Evolutionary conservation across 345 rosid genomes (phyloP), one percentile per base, ranked within the genome.

Genomic region (Lumnitzera littorea): DNA sequence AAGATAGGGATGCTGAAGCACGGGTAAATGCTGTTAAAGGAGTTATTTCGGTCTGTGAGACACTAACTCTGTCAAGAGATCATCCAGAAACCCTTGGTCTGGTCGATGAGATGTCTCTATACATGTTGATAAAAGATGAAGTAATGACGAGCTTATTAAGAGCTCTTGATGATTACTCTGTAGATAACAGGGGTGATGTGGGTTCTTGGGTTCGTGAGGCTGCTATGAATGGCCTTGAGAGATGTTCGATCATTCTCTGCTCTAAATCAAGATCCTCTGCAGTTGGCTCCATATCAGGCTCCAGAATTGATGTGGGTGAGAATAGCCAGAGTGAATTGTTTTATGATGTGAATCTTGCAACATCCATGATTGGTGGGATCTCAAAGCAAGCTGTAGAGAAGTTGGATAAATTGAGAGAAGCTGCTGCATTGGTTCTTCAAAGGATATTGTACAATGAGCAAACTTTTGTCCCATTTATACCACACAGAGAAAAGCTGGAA

Each of bases 191-290:
- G 72, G 97, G 99, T 57, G 99, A 94, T 84, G 96, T 90, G 47
- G 97, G 99, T 68, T 94, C 97, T 58, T 94, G 99, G 99, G 87
- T 94, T 71, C 96, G 99, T 71, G 97, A 87, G 74, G 99, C 97
- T 76, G 95, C 97, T 61, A 75, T 94, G 70, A 76, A 86, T 77
- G 97, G 97, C 63, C 89, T 94, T 62, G 90, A 88, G 77, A 82
- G 65, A 68, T 94, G 96, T 74, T 68, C 89, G 65, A 81, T 76
- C 69, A 81, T 94, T 70, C 95, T 94, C 50, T 85, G 95, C 62
- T 67, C 71, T 66, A 71, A 31, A 12, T 50, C 31, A 41, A 24
- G 48, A 53, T 66, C 54, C 31, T 51, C 50, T 62, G 50, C 43
- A 36, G 53, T 25, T 60, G 29, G 52, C 60, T 58, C 76, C 63